A percentile compares a stretch with the other conserved stretches of the same genome.
Conservation (phyloP, 495 filamentous ascomycete genomes). For the Aspergillus biplanus region DNA sequence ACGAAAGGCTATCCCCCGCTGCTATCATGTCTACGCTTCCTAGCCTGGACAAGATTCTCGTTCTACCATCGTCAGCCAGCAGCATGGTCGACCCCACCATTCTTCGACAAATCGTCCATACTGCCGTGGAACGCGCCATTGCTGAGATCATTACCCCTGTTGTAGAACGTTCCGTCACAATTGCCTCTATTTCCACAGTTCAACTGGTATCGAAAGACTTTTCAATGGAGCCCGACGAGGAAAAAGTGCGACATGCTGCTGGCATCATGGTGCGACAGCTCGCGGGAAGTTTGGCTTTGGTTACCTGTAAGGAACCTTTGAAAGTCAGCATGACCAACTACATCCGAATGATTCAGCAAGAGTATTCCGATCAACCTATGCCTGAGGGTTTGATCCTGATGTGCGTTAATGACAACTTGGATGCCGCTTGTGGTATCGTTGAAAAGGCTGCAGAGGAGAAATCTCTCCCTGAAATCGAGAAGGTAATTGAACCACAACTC, state of each 20-base stretch:
- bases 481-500: slow-evolving; percentile 78
- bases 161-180: slow-evolving; percentile 95
- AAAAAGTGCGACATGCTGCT: slow-evolving; percentile 78
- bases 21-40: slow-evolving; percentile 76
- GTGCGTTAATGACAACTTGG: slow-evolving; percentile 98
- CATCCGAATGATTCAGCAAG: slow-evolving; percentile 75
- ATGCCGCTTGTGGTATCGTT: slow-evolving; percentile 87
- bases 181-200: slow-evolving; percentile 92
- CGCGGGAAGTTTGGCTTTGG: slow-evolving; percentile 87
- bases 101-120: slow-evolving; percentile 80
- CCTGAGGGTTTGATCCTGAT: slow-evolving; percentile 90
- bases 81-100: slow-evolving; percentile 68
- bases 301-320: slow-evolving; percentile 97
- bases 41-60: slow-evolving; percentile 72
- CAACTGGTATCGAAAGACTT: slow-evolving; percentile 97
- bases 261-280: slow-evolving; percentile 91
- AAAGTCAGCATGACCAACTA: slow-evolving; percentile 96
- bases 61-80: slow-evolving; percentile 75
- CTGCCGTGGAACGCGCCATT: slow-evolving; percentile 82
- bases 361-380: slow-evolving; percentile 72
- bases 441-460: slow-evolving; percentile 94
- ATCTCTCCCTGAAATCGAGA: slow-evolving; percentile 90
- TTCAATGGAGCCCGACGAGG: slow-evolving; percentile 87
- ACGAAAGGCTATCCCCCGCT: slow-evolving; percentile 71
- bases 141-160: slow-evolving; percentile 96